These are phyloP conservation scores for Cyathus striatus DNA, from an alignment of 768 basidiomycete species.

Conservation along the genomic window DNA sequence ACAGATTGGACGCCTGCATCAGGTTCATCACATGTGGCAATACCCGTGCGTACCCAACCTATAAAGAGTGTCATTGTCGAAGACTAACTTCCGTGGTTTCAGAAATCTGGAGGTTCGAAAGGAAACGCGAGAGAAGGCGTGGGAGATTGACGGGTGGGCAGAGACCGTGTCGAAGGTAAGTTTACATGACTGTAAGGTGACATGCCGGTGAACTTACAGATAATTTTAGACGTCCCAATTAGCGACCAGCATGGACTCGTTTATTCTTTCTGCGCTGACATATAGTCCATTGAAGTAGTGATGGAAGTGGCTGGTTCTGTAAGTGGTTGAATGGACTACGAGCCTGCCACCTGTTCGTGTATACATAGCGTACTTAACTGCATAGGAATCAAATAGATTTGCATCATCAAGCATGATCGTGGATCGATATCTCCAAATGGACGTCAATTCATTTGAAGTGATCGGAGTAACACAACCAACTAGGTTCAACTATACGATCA, in stretches of 20 bases:
- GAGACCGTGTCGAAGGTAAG: constrained; percentile 87
- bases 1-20: constrained; percentile 76
- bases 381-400: too few relatives aligned
- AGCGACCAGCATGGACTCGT: constrained; percentile 80
- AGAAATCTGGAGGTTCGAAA: constrained; percentile 79
- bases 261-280: constrained; percentile 72
- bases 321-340: too few relatives aligned
- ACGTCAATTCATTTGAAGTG: too few relatives aligned
- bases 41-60: constrained; percentile 65
- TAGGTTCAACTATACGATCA: too few relatives aligned
- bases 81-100: background rate
- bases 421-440: too few relatives aligned
- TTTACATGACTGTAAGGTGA: background rate
- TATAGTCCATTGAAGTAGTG: constrained; percentile 80
- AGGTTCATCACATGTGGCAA: constrained; percentile 98
- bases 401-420: too few relatives aligned
- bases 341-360: too few relatives aligned
- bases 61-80: too few relatives aligned
- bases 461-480: too few relatives aligned
- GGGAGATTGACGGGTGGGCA: constrained; percentile 94
- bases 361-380: too few relatives aligned
- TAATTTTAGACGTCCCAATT: constrained; percentile 77
- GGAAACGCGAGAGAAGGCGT: constrained; percentile 82
- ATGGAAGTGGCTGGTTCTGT: too few relatives aligned
- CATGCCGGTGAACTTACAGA: background rate